Conservation (phyloP, 2,329 filamentous ascomycete genomes). For the Xylariales sp. region DNA sequence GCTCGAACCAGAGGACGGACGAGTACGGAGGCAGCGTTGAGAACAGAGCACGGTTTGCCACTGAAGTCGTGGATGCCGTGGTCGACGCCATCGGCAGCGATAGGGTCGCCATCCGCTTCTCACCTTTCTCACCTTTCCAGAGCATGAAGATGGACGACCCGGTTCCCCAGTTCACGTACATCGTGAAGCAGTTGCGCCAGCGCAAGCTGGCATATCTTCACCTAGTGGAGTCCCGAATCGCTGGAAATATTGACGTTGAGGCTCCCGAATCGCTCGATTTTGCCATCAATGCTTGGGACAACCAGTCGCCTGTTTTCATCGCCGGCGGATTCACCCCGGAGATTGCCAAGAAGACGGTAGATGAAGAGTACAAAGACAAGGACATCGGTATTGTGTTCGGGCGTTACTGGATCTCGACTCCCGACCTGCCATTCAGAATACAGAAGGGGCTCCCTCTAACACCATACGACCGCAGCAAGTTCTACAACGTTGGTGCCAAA, state of each 20-base stretch:
- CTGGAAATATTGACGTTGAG: too few species aligned
- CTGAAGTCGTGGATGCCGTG: constrained; percentile 18
- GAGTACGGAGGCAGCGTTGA: constrained; percentile 20
- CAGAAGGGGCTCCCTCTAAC: constrained; percentile 15
- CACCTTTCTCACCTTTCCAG: constrained; percentile 20
- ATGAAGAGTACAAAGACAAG: constrained; percentile 18
- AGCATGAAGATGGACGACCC: constrained; percentile 17
- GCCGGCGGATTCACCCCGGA: constrained; percentile 25
- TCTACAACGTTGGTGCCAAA: constrained; percentile 19
- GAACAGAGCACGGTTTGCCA: constrained; percentile 16
- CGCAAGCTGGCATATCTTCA: too few species aligned
- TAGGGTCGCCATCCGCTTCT: constrained; percentile 17
- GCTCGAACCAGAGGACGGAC: constrained; percentile 19
- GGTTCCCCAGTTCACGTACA: constrained; percentile 27
- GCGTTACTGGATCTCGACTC: constrained; percentile 19
- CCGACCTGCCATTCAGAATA: constrained; percentile 16
- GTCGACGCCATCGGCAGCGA: constrained; percentile 16
- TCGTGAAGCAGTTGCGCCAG: constrained; percentile 33
- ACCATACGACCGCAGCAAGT: constrained; percentile 19
- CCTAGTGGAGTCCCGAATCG: too few species aligned
- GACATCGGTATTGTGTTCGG: constrained; percentile 22
- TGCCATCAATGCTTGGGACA: too few species aligned
- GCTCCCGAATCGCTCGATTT: too few species aligned
- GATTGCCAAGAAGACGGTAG: constrained; percentile 22
- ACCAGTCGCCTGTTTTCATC: too few species aligned